Base-by-base conservation (phyloP, 2,329 filamentous ascomycete species). In the Dryadomyces sulphureus region DNA sequence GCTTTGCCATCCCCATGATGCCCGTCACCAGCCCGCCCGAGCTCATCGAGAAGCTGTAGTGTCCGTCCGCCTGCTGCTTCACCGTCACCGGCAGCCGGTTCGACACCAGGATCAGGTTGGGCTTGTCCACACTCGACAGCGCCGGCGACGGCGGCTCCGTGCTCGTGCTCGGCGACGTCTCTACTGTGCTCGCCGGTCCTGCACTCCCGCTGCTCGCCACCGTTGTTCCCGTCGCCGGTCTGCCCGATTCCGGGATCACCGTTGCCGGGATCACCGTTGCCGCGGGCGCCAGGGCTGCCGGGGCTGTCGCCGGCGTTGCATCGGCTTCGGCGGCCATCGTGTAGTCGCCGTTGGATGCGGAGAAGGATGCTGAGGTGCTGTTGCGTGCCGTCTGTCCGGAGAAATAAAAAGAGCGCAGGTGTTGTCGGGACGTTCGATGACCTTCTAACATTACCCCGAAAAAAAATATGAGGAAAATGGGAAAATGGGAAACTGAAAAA, bases 71-170 rank as follows among this genome's bases (percentile, higher is more conserved):
- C 45, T 82, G 82, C 54, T 86, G 82, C 68, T 95, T 95, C 67
- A 96, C 94, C 53, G 90, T 96, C 62, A 96, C 93, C 48, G 92
- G 90, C 38, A 96, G 74, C 46, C 92, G 85, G 62, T 98, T 98
- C 32, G 90, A 95, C 55, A 95, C 81, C 41, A 96, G 79, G 44
- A 50, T 54, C 25, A 54, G 49, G 45, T 51, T 50, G 24, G 50
- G 35, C 49, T 54, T 54, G 47, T n/a, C n/a, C n/a, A 20, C 14
- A 21, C 38, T 38, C 22, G n/a, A 3, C 38, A 12, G 11, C 17
- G 12, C 35, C 7, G 22, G 17, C 8, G 5, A 19, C 22, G 22
- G 35, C 17, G 12, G 16, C 3, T 22, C 9, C 42, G 21, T 22
- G 14, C 16, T n/a, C 39, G 8, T 27, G 39, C 14, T 36, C 34